Evolutionary conservation across 1,284 basidiomycete genomes (phyloP), one percentile per base, ranked within the genome.

Genomic region (Tranzscheliella williamsii): DNA sequence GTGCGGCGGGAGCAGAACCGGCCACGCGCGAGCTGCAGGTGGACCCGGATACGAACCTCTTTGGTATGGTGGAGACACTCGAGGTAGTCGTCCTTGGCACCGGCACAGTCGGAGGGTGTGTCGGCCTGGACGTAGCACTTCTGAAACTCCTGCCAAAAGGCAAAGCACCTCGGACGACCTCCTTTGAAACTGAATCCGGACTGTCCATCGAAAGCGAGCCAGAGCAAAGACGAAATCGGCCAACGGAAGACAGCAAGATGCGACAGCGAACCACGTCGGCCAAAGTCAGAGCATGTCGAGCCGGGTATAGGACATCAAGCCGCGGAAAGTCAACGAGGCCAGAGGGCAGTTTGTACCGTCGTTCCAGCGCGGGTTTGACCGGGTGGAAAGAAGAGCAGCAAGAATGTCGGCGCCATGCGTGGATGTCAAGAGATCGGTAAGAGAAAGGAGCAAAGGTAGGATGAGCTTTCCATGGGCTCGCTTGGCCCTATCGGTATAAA

Each of bases 61-160:
- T 94, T 90, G 33, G 85, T 87, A 75, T 88, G 86, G 78, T 95
- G 92, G 52, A 96, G 81, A 79, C 93, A 96, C 79, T 95, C 91
- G 49, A 95, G 78, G 81, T 96, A 96, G 79, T 95, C 92, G 61
- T 89, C 89, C 56, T 85, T 86, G 64, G 86, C 86, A 15, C 82
- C 79, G 15, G 83, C 79, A 79, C 92, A 96, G 72, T 90, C 82
- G 35, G 80, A 79, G 1, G 91, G 90, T 36, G 81, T 82, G 64
- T 93, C 90, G 38, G 91, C 85, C 51, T 85, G 82, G 8, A 88
- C 87, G 78, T 95, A 96, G 81, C 92, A 96, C 87, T 95, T 79
- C 38, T 79, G 76, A 70, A 81, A 81, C 48, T 80, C 79, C 70
- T 93, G 90, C 91, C 92, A 96, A 80, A 88, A 90, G 5, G 85